These are phyloP conservation scores for Austroboletus niveus DNA, from an alignment of 1,284 basidiomycete genomes.

Conservation along the genomic window DNA sequence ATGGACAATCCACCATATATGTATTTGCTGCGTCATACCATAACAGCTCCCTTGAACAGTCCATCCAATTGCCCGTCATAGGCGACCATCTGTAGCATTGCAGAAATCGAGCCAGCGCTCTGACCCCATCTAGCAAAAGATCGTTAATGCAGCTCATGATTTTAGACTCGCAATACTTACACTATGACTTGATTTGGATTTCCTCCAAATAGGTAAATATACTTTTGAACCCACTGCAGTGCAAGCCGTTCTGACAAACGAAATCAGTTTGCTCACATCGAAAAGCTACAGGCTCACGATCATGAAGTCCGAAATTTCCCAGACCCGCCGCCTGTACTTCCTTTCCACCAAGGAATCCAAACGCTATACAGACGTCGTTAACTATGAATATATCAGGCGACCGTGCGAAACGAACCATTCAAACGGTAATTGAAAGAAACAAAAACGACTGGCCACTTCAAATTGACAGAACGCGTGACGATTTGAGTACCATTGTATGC, in stretches of 20 bases:
- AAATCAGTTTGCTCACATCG: not conserved
- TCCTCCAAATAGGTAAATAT: conserved; percentile 63
- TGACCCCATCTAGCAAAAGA: conserved; percentile 49
- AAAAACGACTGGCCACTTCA: conserved; percentile 27
- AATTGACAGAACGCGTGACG: conserved; percentile 22
- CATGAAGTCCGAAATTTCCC: conserved; percentile 50
- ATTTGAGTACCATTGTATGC: conserved; percentile 20
- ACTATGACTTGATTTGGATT: conserved; percentile 57
- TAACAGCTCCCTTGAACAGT: conserved; percentile 50
- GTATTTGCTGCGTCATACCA: conserved; percentile 26
- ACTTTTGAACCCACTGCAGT: conserved; percentile 64
- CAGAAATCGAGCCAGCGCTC: conserved; percentile 55
- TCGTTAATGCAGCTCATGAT: not conserved
- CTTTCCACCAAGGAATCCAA: conserved; percentile 22
- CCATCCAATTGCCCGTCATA: conserved; percentile 49
- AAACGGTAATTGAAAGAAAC: conserved; percentile 37
- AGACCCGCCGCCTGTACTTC: conserved; percentile 47
- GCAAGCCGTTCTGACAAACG: conserved; percentile 46
- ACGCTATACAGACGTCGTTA: conserved; percentile 10
- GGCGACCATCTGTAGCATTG: conserved; percentile 49
- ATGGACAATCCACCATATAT: not conserved
- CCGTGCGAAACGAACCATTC: conserved; percentile 12
- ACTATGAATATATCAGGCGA: not conserved
- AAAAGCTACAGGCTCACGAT: conserved; percentile 30
- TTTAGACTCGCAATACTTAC: conserved; percentile 32